phyloP scores from a whole-genome alignment of 2,329 filamentous ascomycete species.

The Parasarocladium wereldwijsianum region DNA sequence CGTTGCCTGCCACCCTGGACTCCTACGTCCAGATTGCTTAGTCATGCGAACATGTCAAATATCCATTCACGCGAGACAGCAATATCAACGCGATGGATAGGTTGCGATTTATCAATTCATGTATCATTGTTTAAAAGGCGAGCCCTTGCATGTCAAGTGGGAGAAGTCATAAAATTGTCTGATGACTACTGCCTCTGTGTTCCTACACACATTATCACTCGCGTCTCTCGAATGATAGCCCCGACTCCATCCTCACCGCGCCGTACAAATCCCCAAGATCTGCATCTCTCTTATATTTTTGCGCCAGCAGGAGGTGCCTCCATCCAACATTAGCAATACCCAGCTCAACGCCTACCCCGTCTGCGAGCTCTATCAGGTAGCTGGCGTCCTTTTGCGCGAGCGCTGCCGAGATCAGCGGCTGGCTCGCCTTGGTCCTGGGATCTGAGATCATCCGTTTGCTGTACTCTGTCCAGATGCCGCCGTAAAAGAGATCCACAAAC shows the following conservation, averaged over 20 bases:
- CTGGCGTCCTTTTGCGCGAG: constrained; percentile 69
- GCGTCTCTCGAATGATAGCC: constrained; percentile 64
- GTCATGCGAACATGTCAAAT: no score
- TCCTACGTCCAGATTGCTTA: no score
- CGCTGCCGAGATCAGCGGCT: constrained; percentile 72
- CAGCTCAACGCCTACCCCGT: constrained; percentile 45
- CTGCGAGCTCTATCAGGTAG: constrained; percentile 57
- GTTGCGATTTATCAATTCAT: no score
- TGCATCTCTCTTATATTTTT: constrained; percentile 49
- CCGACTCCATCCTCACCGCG: constrained; percentile 57
- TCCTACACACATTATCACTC: no score
- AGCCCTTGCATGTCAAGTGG: no score
- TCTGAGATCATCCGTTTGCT: constrained; percentile 59
- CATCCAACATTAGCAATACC: constrained; percentile 53
- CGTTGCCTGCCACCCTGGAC: no score
- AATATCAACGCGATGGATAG: no score
- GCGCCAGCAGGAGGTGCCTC: constrained; percentile 52
- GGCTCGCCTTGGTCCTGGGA: constrained; percentile 61
- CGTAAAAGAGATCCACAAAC: constrained; percentile 60
- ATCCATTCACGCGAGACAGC: no score
- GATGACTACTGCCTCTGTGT: no score
- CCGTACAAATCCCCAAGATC: constrained; percentile 80
- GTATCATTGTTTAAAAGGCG: no score
- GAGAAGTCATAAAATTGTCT: no score
- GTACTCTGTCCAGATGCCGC: constrained; percentile 62